Base-by-base conservation (phyloP, 2,329 filamentous ascomycete species). In the Gaeumannomyces sp. region DNA sequence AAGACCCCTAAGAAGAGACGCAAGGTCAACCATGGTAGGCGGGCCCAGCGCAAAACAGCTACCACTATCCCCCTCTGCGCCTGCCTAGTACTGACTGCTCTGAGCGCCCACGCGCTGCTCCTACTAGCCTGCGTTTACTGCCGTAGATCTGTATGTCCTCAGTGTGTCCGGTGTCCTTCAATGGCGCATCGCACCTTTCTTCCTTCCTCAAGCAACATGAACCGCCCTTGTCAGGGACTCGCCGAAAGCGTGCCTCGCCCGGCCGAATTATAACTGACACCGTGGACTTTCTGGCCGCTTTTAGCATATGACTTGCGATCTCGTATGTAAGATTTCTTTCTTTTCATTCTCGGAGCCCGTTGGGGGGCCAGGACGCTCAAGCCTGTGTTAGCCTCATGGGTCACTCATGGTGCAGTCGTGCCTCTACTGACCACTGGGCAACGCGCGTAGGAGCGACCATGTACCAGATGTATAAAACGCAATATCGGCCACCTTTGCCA, bases 401-500 rank as follows among this genome's bases (percentile, higher is more conserved):
- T 7, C 8, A 22, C 19, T 11, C 45, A 27, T 35, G 22, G 29
- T 5, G 16, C 28, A 31, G 59, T 60, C 31, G 28, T 60, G 59
- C 22, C 29, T 28, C 19, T 33, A n/a, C 62, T 65, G 59, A 65
- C 63, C 22, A n/a, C 3, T 5, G 6, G 35, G 35, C 8, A 10
- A 45, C 35, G 22, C 22, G 45, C 45, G 73, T 77, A 96, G 92
- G 92, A 96, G 81, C 89, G 95, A 76, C 95, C 95, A 73, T 99
- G 95, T 85, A 94, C 92, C 73, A 87, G 95, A 79, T 99, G 95
- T 82, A 92, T 98, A 79, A 99, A 98, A 81, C 89, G 95, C 74
- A 97, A 97, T 80, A 99, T 99, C 77, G 95, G 94, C 72, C 95
- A 99, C 78, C 85, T 99, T 70, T 99, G 95, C 78, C 95, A 97